Conservation (phyloP, 805 yeast genomes). For the Metschnikowia similis region DNA sequence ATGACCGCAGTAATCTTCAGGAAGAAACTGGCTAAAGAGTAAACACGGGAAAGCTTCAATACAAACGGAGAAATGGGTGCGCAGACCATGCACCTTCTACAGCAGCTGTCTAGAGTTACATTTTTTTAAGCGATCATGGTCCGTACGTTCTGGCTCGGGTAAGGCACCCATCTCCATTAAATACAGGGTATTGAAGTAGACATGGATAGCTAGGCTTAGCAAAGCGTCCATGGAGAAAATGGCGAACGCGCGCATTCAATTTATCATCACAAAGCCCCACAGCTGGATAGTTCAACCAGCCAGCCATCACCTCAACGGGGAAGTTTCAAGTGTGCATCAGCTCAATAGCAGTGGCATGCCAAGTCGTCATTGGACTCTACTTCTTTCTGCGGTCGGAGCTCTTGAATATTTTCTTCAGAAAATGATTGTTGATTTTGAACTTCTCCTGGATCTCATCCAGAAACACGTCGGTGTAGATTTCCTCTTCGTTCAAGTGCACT, state of each 20-base stretch:
- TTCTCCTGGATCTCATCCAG: slow-evolving; percentile 12
- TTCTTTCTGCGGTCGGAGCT: slow-evolving; percentile 11
- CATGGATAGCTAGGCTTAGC: neutral
- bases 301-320: too few relatives aligned
- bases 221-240: neutral
- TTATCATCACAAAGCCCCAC: too few relatives aligned
- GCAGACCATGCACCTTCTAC: neutral
- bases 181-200: neutral
- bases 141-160: neutral
- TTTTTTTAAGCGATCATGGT: neutral
- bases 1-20: too few relatives aligned
- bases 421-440: slow-evolving; percentile 19
- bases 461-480: slow-evolving; percentile 9
- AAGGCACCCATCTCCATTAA: too few relatives aligned
- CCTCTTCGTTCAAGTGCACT: neutral
- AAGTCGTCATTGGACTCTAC: neutral
- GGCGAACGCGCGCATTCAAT: too few relatives aligned
- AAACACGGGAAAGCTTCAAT: neutral
- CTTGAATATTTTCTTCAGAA: slow-evolving; percentile 18
- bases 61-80: neutral
- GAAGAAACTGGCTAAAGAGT: neutral
- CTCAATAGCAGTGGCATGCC: too few relatives aligned
- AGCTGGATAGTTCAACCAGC: too few relatives aligned
- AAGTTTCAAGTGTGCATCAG: too few relatives aligned
- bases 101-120: neutral